Base-by-base conservation (phyloP, 441 rosid species). In the Adansonia madagascariensis region DNA sequence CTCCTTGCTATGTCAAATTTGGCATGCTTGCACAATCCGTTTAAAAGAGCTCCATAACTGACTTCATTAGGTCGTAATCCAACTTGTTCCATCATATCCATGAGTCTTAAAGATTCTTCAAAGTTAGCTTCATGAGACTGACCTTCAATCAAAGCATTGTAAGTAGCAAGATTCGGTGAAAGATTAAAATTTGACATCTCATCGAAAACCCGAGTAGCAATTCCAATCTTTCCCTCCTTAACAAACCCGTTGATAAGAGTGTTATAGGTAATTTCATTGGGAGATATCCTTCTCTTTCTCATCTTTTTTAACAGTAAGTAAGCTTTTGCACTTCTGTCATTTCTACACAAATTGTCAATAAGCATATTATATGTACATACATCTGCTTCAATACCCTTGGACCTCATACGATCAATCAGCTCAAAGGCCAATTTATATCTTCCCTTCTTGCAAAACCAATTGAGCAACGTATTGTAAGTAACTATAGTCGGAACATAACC, bases 281-380 rank as follows among this genome's bases (percentile, higher is more conserved):
- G 95, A 84, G 73, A 43, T 74, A 91, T 73, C 87, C 78, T 82
- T 85, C 81, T 85, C 81, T 86, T 87, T 88, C 91, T 93, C 97
- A 95, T 95, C 72, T 82, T 91, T 82, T 82, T 90, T 88, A 93
- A 85, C 57, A 95, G 79, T 76, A 95, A 83, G 86, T 93, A 93
- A 65, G 90, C 98, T 85, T 88, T 91, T 15, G 91, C 86, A 85
- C 92, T 93, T 86, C 89, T 86, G 39, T 65, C 80, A 75, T 87
- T 93, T 84, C 87, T 93, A 83, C 98, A 95, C 82, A 93, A 78
- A 87, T 89, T 80, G 71, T 91, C 84, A 52, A 95, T 82, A 62
- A 95, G 82, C 92, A 90, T 88, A 81, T 93, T 93, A 84, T 88
- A 91, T 31, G 98, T 93, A 87, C 90, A 91, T 7, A 84, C 91